Evolutionary conservation across 768 basidiomycete species (phyloP), one percentile per base, ranked within the genome.

Genomic region (Ramaria rubella): DNA sequence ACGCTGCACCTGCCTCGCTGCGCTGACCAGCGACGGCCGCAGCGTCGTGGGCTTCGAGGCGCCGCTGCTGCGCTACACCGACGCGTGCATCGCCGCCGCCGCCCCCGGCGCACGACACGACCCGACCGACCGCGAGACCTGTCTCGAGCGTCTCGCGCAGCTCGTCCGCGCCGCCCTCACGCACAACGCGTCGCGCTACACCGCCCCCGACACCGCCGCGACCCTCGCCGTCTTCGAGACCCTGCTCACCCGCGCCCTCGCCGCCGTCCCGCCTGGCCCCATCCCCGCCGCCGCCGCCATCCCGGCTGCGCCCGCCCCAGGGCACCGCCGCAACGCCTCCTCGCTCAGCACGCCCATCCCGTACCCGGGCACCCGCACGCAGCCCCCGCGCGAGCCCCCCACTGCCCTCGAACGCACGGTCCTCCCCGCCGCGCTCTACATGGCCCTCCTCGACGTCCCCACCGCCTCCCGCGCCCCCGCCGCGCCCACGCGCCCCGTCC

Each of bases 11-110:
- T 86, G 87, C 1, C 72, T 90, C 1, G 70, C 78, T 4, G 80
- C 85, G 3, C 73, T 91, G 51, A 85, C 85, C 33, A 77, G 74
- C 58, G 78, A 73, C 38, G 86, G 85, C 5, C 62, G 70, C 2
- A 82, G 86, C 45, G 77, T 83, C 27, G 69, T 81, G 33, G 87
- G 87, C 19, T 78, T 87, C 61, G 88, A 90, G 67, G 65, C 72
- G 7, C 70, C 73, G 34, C 64, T 89, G 31, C 69, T 88, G 24
- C 69, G 74, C 38, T 67, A 84, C 48, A 70, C 89, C 42, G 79
- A 80, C 60, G 65, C 73, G 7, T 91, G 87, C 86, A 83, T 87
- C 31, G 72, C 79, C 49, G 78, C 77, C 15, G 84, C 83, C 8
- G 5, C 61, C 68, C 11, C 56, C 62, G 55, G 75, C 55, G 63